Evolutionary conservation across 1,139 yeast genomes (phyloP).

Genomic region (Scheffersomyces cryptocercus): DNA sequence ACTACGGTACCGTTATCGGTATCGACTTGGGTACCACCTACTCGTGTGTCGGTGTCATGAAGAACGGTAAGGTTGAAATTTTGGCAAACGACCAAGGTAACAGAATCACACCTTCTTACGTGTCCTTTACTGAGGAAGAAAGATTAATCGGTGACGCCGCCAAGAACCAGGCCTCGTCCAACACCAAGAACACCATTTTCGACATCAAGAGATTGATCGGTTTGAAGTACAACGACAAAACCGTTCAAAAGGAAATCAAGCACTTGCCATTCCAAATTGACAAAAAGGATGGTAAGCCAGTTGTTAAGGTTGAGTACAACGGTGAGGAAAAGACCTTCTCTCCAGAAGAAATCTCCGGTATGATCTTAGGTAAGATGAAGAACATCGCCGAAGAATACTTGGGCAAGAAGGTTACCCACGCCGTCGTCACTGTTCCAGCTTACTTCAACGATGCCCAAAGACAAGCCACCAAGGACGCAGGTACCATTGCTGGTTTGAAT

Average conservation of each 20-base stretch:
- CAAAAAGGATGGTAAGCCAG: slow-evolving; percentile 77
- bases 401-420: slow-evolving; percentile 87
- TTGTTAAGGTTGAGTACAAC: slow-evolving; percentile 67
- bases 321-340: slow-evolving; percentile 66
- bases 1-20: slow-evolving; percentile 80
- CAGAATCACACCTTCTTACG: slow-evolving; percentile 91
- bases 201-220: slow-evolving; percentile 90
- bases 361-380: slow-evolving; percentile 91
- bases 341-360: slow-evolving; percentile 90
- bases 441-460: slow-evolving; percentile 98
- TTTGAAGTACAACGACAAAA: slow-evolving; percentile 69
- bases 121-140: slow-evolving; percentile 82
- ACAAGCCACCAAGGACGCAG: slow-evolving; percentile 98
- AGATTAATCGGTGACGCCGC: slow-evolving; percentile 95
- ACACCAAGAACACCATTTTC: slow-evolving; percentile 76
- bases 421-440: slow-evolving; percentile 96
- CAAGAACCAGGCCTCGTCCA: slow-evolving; percentile 86
- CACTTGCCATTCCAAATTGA: slow-evolving; percentile 74
- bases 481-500: slow-evolving; percentile 92
- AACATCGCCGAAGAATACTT: slow-evolving; percentile 89
- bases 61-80: slow-evolving; percentile 87
- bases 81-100: slow-evolving; percentile 95
- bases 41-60: slow-evolving; percentile 95
- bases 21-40: slow-evolving; percentile 86
- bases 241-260: slow-evolving; percentile 80